These are phyloP conservation scores for Aspergillus nomiae DNA, from an alignment of 2,329 filamentous ascomycete genomes.

Conservation along the genomic window DNA sequence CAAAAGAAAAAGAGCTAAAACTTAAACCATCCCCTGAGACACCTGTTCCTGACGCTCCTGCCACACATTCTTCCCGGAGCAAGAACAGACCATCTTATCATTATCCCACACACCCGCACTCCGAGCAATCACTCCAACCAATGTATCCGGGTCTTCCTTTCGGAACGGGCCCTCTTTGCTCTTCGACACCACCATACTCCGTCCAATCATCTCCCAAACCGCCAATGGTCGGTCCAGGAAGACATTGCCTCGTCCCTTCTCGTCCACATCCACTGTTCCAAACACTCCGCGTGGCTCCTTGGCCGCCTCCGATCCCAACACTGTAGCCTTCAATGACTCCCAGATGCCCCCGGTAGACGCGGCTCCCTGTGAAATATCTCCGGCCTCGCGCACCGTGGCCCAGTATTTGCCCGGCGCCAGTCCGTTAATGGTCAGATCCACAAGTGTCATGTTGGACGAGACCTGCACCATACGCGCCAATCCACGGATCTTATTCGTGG, in stretches of 20 bases:
- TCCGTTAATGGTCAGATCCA: conserved; percentile 85
- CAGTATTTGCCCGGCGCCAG: conserved; percentile 78
- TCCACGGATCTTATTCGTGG: conserved; percentile 73
- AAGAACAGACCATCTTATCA: conserved; percentile 97
- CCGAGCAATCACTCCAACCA: conserved; percentile 90
- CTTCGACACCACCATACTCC: conserved; percentile 83
- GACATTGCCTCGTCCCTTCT: conserved; percentile 73
- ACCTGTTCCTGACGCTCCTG: conserved; percentile 92
- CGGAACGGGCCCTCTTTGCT: conserved; percentile 61
- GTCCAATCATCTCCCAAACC: conserved; percentile 95
- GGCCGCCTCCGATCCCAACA: conserved; percentile 33
- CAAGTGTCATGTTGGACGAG: conserved; percentile 71
- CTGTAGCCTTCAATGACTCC: conserved; percentile 56
- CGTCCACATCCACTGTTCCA: conserved; percentile 73
- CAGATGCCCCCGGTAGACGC: conserved; percentile 81
- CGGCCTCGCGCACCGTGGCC: conserved; percentile 81
- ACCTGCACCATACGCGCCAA: conserved; percentile 94
- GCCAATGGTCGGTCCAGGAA: conserved; percentile 82
- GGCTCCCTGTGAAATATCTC: conserved; percentile 84
- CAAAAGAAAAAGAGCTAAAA: background rate
- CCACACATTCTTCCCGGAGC: conserved; percentile 97
- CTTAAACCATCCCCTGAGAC: conserved; percentile 81
- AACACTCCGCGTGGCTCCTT: conserved; percentile 63
- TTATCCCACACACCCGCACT: conserved; percentile 99
- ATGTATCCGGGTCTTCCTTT: conserved; percentile 77